phyloP scores from a whole-genome alignment of 495 filamentous ascomycete genomes.

The Glonium stellatum region DNA sequence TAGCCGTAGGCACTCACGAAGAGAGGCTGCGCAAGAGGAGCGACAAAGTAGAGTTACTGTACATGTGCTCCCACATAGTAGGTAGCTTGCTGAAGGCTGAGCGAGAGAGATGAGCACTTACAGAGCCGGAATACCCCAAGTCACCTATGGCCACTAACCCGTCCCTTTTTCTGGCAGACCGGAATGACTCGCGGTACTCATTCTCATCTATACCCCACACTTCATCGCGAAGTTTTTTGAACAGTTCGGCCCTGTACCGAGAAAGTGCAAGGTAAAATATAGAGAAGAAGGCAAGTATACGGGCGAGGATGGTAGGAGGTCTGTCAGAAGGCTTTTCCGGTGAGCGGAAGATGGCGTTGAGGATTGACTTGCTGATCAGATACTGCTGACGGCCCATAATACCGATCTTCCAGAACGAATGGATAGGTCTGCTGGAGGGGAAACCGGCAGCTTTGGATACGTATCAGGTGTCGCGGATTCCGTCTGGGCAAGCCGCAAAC shows the following conservation, averaged over 20 bases:
- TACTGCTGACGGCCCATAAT: constrained; percentile 26
- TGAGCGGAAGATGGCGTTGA: constrained; percentile 28
- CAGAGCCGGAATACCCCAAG: constrained; percentile 55
- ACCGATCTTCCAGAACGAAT: background rate
- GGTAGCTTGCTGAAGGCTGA: background rate
- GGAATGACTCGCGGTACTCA: constrained; percentile 50
- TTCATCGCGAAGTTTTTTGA: constrained; percentile 29
- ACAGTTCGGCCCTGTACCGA: constrained; percentile 23
- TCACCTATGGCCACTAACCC: constrained; percentile 47
- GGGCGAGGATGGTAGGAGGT: constrained; percentile 16
- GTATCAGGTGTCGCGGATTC: no score
- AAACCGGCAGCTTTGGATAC: no score
- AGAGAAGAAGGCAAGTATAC: constrained; percentile 31
- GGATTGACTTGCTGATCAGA: constrained; percentile 27
- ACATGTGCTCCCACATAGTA: background rate
- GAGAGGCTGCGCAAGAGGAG: background rate
- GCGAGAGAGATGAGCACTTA: constrained; percentile 18
- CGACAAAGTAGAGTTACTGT: no score
- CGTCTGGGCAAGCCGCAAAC: no score
- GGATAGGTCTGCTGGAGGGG: no score
- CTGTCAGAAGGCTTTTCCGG: constrained; percentile 9
- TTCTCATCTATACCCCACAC: constrained; percentile 48
- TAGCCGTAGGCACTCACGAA: background rate
- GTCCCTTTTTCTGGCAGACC: constrained; percentile 31
- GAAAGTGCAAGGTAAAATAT: constrained; percentile 26